These are phyloP conservation scores for Brassica napus DNA, from an alignment of 345 rosid genomes.

Conservation along the genomic window Da-Ae NC_063439.1:26064001-26064500, in stretches of 20 bases:
- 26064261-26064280: slow-evolving; percentile 97
- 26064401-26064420: slow-evolving; percentile 15
- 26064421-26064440: slow-evolving; percentile 14
- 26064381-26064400: slow-evolving; percentile 42
- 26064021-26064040: slow-evolving; percentile 98
- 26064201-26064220: slow-evolving; percentile 96
- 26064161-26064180: slow-evolving; percentile 11
- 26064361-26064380: slow-evolving; percentile 99
- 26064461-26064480: slow-evolving; percentile 93
- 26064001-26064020: slow-evolving; percentile 96
- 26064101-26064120: slow-evolving; percentile 47
- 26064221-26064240: slow-evolving; percentile 89
- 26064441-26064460: slow-evolving; percentile 19
- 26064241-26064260: slow-evolving; percentile 98
- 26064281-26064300: slow-evolving; percentile 84
- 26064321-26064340: slow-evolving; percentile 93
- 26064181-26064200: slow-evolving; percentile 99
- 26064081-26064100: slow-evolving; percentile 98
- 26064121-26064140: neutral
- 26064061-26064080: slow-evolving; percentile 92
- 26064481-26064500: slow-evolving; percentile 83
- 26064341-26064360: slow-evolving; percentile 99
- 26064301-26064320: slow-evolving; percentile 96
- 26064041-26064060: slow-evolving; percentile 92
- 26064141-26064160: neutral